A percentile compares a stretch with the other conserved stretches of the same genome.
These are phyloP conservation scores for Ophiostoma ips DNA, from an alignment of 2,329 filamentous ascomycete species.

Conservation along the genomic window DNA sequence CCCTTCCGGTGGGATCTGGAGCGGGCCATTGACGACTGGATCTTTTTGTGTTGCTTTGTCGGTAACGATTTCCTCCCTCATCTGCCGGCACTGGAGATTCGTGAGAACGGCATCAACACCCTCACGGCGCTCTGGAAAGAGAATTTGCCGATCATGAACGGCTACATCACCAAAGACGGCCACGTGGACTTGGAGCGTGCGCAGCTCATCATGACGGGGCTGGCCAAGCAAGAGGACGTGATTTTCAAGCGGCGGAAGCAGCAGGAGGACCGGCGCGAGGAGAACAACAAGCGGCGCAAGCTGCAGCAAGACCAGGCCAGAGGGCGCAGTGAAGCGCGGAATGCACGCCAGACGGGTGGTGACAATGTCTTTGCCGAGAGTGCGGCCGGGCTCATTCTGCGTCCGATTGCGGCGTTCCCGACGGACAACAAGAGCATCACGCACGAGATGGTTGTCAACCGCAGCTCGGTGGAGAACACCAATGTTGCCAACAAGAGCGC, in stretches of 20 bases:
- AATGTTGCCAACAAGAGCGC: conserved; percentile 88
- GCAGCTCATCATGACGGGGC: conserved; percentile 73
- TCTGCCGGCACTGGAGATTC: conserved; percentile 90
- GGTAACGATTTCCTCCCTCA: conserved; percentile 97
- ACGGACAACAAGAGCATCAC: conserved; percentile 48
- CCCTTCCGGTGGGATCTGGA: conserved; percentile 88
- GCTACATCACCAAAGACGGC: conserved; percentile 91
- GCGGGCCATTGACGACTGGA: conserved; percentile 91
- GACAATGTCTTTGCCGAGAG: conserved; percentile 13
- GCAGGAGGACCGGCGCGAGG: conserved; percentile 69
- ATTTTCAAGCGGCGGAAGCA: conserved; percentile 86
- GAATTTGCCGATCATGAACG: conserved; percentile 79
- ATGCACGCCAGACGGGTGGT: conserved; percentile 4
- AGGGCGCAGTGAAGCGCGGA: background rate
- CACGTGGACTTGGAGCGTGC: conserved; percentile 76
- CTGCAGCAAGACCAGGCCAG: conserved; percentile 48
- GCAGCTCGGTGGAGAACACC: conserved; percentile 48
- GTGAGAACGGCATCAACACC: conserved; percentile 93
- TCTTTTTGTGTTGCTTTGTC: conserved; percentile 98
- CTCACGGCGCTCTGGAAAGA: conserved; percentile 95
- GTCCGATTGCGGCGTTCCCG: conserved; percentile 34
- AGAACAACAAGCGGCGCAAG: conserved; percentile 64
- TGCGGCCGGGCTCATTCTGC: conserved; percentile 14
- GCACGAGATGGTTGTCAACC: conserved; percentile 78
- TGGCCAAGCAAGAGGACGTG: conserved; percentile 83